Conservation (phyloP, 2,329 filamentous ascomycete genomes). For the Torrubiellomyces zombiae region DNA sequence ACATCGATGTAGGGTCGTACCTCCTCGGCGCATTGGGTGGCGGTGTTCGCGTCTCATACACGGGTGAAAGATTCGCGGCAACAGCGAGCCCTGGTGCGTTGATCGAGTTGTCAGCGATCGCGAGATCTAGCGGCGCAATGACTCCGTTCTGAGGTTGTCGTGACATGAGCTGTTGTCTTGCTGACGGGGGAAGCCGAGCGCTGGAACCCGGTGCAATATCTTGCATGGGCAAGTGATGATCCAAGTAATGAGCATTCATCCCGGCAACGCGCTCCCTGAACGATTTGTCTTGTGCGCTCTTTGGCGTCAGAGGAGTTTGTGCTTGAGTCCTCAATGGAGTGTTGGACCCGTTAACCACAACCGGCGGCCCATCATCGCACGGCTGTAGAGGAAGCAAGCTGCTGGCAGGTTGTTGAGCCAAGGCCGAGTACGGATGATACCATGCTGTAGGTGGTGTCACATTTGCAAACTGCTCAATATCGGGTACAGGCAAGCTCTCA, state of each 20-base stretch:
- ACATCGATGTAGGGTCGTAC: constrained; percentile 22
- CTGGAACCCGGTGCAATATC: constrained; percentile 13
- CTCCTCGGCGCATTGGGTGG: constrained; percentile 47
- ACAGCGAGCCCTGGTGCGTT: constrained; percentile 20
- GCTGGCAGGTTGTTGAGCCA: constrained; percentile 4
- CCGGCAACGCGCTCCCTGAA: constrained; percentile 24
- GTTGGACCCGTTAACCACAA: constrained; percentile 19
- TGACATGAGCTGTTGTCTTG: constrained; percentile 19
- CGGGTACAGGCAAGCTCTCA: too few species aligned
- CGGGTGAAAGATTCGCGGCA: constrained; percentile 47
- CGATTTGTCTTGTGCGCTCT: constrained; percentile 19
- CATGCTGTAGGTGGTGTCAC: too few species aligned
- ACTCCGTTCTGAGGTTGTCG: constrained; percentile 29
- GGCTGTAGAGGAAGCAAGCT: constrained; percentile 6
- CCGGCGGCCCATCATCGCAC: constrained; percentile 11
- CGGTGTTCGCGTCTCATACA: constrained; percentile 56
- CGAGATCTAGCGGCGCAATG: constrained; percentile 40
- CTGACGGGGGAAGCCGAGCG: constrained; percentile 15
- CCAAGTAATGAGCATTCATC: constrained; percentile 18
- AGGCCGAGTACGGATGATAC: constrained; percentile 14
- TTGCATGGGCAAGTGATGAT: constrained; percentile 12
- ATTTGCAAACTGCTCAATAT: constrained; percentile 6
- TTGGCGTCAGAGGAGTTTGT: constrained; percentile 3
- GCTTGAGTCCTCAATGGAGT: too few species aligned
- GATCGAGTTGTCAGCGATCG: constrained; percentile 26